Evolutionary conservation across 1,284 basidiomycete species (phyloP).

Genomic region (Schizopora paradoxa): DNA sequence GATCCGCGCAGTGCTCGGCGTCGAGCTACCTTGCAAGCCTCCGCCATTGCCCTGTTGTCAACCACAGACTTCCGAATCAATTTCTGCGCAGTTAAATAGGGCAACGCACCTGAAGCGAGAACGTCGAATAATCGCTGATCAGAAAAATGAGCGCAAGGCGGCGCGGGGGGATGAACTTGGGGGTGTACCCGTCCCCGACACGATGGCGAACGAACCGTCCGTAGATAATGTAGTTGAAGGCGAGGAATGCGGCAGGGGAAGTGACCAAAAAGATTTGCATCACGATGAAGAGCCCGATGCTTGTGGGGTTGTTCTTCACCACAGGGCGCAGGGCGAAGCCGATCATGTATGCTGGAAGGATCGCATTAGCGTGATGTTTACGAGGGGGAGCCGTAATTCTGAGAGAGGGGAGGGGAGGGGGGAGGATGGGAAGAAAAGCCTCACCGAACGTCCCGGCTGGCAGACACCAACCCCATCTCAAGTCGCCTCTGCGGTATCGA

Average conservation of each 20-base stretch:
- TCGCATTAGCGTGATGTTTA: too few relatives aligned
- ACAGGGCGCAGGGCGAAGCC: background rate
- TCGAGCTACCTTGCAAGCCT: background rate
- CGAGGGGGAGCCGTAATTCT: too few relatives aligned
- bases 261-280: constrained; percentile 9
- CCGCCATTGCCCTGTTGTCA: background rate
- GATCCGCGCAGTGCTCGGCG: background rate
- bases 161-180: constrained; percentile 4
- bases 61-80: background rate
- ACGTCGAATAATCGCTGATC: constrained; percentile 13
- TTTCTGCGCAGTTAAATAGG: background rate
- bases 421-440: too few relatives aligned
- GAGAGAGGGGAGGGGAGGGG: too few relatives aligned
- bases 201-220: constrained; percentile 1
- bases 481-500: too few relatives aligned
- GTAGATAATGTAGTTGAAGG: constrained; percentile 15
- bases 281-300: constrained; percentile 4
- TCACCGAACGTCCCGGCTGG: too few relatives aligned
- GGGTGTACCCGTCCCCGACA: constrained; percentile 4
- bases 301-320: background rate
- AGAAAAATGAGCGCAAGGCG: constrained; percentile 4
- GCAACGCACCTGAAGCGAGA: constrained; percentile 6
- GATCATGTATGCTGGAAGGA: background rate
- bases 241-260: constrained; percentile 12
- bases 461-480: too few relatives aligned